Conservation (phyloP, 176 grass and related monocot species). For the Triticum monococcum region DNA sequence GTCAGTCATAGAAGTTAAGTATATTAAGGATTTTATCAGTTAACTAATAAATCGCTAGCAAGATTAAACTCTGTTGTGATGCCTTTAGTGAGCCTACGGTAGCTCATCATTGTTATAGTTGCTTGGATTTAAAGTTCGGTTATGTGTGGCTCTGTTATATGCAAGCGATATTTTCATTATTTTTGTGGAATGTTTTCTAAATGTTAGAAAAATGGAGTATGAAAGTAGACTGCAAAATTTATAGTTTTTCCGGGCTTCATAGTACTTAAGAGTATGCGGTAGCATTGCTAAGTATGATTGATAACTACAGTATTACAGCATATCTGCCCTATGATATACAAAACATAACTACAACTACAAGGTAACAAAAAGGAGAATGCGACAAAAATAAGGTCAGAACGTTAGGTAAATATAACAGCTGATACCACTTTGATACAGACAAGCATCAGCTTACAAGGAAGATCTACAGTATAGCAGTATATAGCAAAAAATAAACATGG, state of each 20-base stretch:
- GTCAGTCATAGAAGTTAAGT: too few species aligned
- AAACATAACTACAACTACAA: constrained; percentile 6
- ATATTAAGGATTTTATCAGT: too few species aligned
- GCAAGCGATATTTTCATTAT: background rate
- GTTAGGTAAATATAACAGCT: background rate
- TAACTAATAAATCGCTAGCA: background rate
- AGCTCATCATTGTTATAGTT: background rate
- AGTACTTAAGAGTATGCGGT: background rate
- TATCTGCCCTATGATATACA: background rate
- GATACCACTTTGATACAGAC: background rate
- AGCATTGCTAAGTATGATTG: background rate
- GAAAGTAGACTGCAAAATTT: background rate
- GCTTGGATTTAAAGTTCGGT: background rate
- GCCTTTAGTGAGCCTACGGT: background rate
- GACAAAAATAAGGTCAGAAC: background rate
- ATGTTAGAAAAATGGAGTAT: background rate
- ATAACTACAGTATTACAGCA: background rate
- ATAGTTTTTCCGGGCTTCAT: background rate
- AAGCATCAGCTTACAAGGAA: background rate
- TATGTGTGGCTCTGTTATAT: background rate
- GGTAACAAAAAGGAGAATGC: too few species aligned
- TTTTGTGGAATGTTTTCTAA: background rate
- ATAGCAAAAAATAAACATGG: background rate
- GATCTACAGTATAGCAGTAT: background rate
- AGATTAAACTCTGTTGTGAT: background rate